phyloP scores from a whole-genome alignment of 2,329 filamentous ascomycete species.

The Aureobasidium sp. region DNA sequence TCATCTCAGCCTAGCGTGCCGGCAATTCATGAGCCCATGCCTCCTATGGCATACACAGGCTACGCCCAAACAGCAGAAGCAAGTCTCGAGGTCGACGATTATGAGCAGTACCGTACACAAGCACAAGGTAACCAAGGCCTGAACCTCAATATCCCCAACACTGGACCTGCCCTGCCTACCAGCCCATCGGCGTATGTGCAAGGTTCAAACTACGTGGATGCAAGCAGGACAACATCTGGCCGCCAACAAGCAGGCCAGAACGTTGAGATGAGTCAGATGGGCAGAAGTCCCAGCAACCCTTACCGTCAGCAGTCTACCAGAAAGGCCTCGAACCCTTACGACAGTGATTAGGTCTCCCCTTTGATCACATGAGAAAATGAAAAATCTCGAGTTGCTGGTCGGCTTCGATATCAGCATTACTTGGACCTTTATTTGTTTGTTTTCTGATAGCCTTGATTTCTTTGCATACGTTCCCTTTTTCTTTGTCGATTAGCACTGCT shows the following conservation, averaged over 20 bases:
- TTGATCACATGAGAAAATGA: neutral
- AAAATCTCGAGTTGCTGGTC: neutral
- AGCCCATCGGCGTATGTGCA: constrained; percentile 14
- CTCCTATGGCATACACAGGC: constrained; percentile 5
- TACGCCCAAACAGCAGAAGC: constrained; percentile 12
- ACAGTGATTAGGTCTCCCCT: neutral
- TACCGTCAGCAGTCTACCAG: constrained; percentile 15
- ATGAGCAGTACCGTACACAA: constrained; percentile 12
- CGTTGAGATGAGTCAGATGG: constrained; percentile 22
- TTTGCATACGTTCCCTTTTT: neutral
- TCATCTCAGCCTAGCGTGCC: constrained; percentile 12
- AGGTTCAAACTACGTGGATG: constrained; percentile 5
- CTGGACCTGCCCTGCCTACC: constrained; percentile 11
- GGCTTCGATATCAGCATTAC: neutral
- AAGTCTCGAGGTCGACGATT: constrained; percentile 10
- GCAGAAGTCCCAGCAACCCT: constrained; percentile 22
- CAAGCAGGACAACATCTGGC: neutral
- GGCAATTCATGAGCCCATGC: constrained; percentile 14
- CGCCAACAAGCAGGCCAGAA: constrained; percentile 14
- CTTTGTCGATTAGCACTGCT: neutral
- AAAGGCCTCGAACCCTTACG: neutral
- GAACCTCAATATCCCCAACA: constrained; percentile 8
- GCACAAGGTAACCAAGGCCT: neutral
- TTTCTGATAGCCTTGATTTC: neutral
- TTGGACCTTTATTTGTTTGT: neutral